Percentiles rank a stretch among this genome's conserved stretches.
phyloP scores from a whole-genome alignment of 2,329 filamentous ascomycete genomes.

The Talaromyces sp. region DNA sequence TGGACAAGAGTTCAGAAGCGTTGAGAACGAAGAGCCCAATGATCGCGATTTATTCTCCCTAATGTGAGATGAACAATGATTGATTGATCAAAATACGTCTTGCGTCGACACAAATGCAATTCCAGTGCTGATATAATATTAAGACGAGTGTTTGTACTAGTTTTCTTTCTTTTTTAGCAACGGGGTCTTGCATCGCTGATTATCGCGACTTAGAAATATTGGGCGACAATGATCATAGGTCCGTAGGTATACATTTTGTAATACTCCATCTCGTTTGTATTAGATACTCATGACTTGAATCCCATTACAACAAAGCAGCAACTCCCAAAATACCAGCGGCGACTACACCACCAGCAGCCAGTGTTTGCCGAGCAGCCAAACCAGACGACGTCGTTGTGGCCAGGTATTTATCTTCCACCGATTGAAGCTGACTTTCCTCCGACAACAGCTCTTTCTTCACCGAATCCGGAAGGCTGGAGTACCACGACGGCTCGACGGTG shows the following conservation, averaged over 20 bases:
- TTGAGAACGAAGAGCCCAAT: too few species aligned
- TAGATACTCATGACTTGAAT: not conserved
- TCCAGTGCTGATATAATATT: too few species aligned
- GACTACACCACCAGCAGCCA: slow-evolving; percentile 5
- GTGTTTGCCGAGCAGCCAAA: slow-evolving; percentile 8
- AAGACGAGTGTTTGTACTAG: too few species aligned
- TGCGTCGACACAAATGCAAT: too few species aligned
- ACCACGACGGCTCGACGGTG: slow-evolving; percentile 12
- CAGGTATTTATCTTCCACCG: not conserved
- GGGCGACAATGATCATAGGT: slow-evolving; percentile 19
- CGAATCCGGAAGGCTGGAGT: slow-evolving; percentile 9
- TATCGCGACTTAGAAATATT: slow-evolving; percentile 16
- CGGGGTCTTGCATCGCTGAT: too few species aligned
- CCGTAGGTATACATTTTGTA: slow-evolving; percentile 20
- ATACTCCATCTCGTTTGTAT: not conserved
- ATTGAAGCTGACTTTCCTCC: slow-evolving; percentile 6
- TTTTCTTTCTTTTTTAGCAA: too few species aligned
- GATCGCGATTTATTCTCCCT: too few species aligned
- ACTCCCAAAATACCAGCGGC: slow-evolving; percentile 12
- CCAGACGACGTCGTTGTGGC: not conserved
- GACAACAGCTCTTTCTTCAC: slow-evolving; percentile 1
- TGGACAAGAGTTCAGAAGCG: too few species aligned
- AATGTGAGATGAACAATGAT: too few species aligned
- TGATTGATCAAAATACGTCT: too few species aligned
- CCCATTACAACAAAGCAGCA: slow-evolving; percentile 5